Conservation (phyloP, 176 grass and related monocot species). For the Zea luxurians region DNA sequence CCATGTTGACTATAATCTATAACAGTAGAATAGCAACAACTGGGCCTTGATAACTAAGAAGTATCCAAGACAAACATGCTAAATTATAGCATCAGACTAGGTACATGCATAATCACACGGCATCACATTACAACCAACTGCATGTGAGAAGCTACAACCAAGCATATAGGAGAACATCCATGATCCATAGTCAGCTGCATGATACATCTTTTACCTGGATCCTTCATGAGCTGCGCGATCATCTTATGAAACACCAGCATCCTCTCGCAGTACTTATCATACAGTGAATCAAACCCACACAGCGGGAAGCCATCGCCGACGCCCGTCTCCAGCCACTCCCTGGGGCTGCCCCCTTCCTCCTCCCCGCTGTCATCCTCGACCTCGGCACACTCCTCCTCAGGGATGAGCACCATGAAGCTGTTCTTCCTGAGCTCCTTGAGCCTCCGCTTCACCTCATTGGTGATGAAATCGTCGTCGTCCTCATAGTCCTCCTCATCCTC, state of each 20-base stretch:
- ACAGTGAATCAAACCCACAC: constrained; percentile 69
- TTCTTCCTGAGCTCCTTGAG: constrained; percentile 90
- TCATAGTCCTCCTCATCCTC: constrained; percentile 35
- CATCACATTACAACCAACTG: background rate
- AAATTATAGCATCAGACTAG: constrained; percentile 14
- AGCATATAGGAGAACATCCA: background rate
- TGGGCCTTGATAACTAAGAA: constrained; percentile 1
- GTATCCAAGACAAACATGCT: background rate
- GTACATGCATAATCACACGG: background rate
- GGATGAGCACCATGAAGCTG: constrained; percentile 95
- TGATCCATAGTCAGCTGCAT: background rate
- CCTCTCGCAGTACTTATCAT: constrained; percentile 74
- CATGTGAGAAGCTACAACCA: constrained; percentile 12
- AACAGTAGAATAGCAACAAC: background rate
- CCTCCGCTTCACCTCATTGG: constrained; percentile 86
- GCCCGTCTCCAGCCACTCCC: constrained; percentile 58
- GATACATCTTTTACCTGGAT: constrained; percentile 52
- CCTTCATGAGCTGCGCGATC: constrained; percentile 58
- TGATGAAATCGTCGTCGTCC: constrained; percentile 76
- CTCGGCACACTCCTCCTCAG: constrained; percentile 61
- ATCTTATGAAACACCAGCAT: constrained; percentile 86
- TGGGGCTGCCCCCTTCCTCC: constrained; percentile 62
- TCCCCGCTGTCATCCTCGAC: constrained; percentile 57
- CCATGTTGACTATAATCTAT: background rate
- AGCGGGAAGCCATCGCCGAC: constrained; percentile 42